These are phyloP conservation scores for Eleusine coracana DNA, from an alignment of 176 grass and related monocot genomes.

Conservation along the genomic window DNA sequence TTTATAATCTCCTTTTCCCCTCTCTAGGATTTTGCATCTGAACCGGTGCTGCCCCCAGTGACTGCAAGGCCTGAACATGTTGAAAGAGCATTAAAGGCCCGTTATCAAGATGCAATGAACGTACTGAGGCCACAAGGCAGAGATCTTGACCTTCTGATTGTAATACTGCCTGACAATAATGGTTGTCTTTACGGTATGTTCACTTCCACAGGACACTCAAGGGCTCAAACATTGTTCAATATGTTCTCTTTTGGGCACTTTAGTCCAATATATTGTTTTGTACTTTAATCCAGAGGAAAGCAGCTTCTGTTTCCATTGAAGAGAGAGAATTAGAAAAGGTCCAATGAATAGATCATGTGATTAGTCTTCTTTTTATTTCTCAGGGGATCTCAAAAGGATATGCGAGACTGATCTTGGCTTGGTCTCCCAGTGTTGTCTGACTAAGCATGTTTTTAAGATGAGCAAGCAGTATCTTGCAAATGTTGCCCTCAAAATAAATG, in stretches of 20 bases:
- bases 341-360: slow-evolving; percentile 22
- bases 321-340: neutral
- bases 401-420: slow-evolving; percentile 96
- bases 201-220: slow-evolving; percentile 8
- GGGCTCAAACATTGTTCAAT: neutral
- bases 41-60: slow-evolving; percentile 69
- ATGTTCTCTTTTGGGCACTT: neutral
- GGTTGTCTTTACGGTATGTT: slow-evolving; percentile 79
- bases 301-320: neutral
- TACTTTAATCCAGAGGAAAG: neutral
- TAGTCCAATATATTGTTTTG: neutral
- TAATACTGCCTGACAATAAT: slow-evolving; percentile 85
- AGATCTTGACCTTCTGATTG: slow-evolving; percentile 90
- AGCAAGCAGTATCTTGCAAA: slow-evolving; percentile 96
- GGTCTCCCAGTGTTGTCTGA: slow-evolving; percentile 96
- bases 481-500: slow-evolving; percentile 95
- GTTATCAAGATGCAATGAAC: slow-evolving; percentile 80
- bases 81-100: slow-evolving; percentile 76
- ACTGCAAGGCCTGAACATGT: slow-evolving; percentile 80
- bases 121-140: slow-evolving; percentile 58
- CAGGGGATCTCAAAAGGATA: slow-evolving; percentile 94
- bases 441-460: slow-evolving; percentile 96
- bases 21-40: slow-evolving; percentile 70
- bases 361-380: slow-evolving; percentile 8
- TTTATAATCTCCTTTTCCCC: neutral